Base-by-base conservation (phyloP, 257 asterid genomes). In the Solanum etuberosum region DNA sequence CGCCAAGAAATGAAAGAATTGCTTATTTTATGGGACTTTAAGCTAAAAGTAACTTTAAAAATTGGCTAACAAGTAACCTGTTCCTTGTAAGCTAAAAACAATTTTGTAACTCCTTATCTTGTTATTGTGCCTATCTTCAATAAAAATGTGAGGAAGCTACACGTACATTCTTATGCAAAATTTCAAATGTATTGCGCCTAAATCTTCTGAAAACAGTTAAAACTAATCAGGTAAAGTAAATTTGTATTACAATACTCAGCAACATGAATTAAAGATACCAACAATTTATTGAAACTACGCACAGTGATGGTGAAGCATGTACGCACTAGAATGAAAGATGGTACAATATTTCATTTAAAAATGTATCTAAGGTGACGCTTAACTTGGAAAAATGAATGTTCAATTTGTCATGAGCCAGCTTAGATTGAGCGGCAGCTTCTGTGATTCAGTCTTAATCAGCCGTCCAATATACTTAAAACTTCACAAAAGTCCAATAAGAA, bases 81-180 rank as follows among this genome's bases (percentile, higher is more conserved):
- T 92, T 92, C 83, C 95, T 92, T 93, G 91, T 92, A 93, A 93
- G 95, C 88, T 89, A 89, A n/a, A 87, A 76, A 59, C 34, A 88
- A 16, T 68, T 83, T 74, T 86, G 57, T 76, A 51, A 48, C 77
- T 74, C 86, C 57, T 38, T 42, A 40, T 67, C 86, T 35, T 67
- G 54, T 29, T 57, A 12, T 83, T 18, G 46, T 37, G 5, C 80
- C 57, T 67, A 68, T 20, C 77, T 29, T 27, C 20, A 27, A 67
- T 13, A 13, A 27, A 67, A 27, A 5, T 67, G 74, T 67, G 35
- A 67, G 3, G 37, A 67, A 27, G 74, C 21, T 27, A 27, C 21
- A 27, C 20, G 34, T 27, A 67, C 71, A 67, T 67, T 27, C 74
- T 13, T 27, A 67, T 27, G 35, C 35, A 27, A 67, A 67, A 13